phyloP scores from a whole-genome alignment of 75 land plant species.

The Sequoiadendron giganteum region DNA sequence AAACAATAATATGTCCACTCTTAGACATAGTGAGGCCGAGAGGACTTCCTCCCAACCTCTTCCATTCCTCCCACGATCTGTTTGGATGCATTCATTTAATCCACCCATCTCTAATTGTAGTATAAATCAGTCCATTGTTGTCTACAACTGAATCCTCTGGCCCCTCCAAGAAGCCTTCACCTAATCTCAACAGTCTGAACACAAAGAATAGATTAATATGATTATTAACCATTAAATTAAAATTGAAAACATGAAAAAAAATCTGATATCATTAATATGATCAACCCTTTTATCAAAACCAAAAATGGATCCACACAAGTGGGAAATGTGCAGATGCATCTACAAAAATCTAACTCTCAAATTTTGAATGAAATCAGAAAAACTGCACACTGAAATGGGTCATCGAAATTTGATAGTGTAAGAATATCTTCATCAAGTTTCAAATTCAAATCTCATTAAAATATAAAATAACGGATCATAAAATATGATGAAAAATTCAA shows the following conservation, averaged over 20 bases:
- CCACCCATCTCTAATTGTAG: slow-evolving; percentile 74
- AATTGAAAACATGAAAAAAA: background rate
- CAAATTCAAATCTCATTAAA: too few species aligned
- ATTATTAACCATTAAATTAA: background rate
- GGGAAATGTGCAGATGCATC: too few species aligned
- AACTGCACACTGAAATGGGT: too few species aligned
- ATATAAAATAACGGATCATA: too few species aligned
- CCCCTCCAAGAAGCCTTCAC: slow-evolving; percentile 40
- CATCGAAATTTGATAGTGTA: too few species aligned
- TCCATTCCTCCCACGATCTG: slow-evolving; percentile 60
- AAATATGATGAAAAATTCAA: too few species aligned
- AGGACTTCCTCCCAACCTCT: slow-evolving; percentile 24
- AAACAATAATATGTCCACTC: slow-evolving; percentile 40
- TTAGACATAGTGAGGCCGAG: slow-evolving; percentile 46
- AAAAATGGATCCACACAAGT: background rate
- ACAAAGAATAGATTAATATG: background rate
- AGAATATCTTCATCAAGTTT: too few species aligned
- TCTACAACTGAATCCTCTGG: slow-evolving; percentile 61
- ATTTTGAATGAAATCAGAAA: too few species aligned
- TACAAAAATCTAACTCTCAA: too few species aligned
- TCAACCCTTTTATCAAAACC: background rate
- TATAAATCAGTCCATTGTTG: slow-evolving; percentile 33
- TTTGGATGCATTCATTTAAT: slow-evolving; percentile 45
- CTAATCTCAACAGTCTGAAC: slow-evolving; percentile 37
- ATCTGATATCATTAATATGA: too few species aligned